Evolutionary conservation across 768 basidiomycete species (phyloP), one percentile per base, ranked within the genome.

Genomic region (Boletus reticulatus): DNA sequence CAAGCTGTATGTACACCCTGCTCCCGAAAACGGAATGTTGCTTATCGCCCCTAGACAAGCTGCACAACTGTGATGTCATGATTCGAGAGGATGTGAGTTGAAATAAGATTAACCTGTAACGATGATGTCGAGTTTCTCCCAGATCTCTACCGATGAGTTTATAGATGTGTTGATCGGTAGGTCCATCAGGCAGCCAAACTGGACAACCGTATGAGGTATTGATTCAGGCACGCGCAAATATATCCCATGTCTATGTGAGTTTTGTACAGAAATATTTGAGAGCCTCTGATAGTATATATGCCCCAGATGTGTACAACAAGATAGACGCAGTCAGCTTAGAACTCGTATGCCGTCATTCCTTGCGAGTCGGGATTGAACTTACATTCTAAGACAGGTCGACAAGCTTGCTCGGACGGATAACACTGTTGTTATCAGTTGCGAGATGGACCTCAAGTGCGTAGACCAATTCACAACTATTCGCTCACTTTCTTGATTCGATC

Each of bases 51-150:
- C 6, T 58, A 92, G 90, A 93, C 70, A 94, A 92, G 72, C 73
- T 94, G 29, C 92, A 93, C 67, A 92, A 96, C 65, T 96, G 94
- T 67, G 96, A 99, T 72, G 88, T 98, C 10, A 96, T 98, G 94
- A 93, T 99, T 63, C 82, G 97, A 67, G 95, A 99, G 78, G 96
- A 99, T 73, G 94, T 97, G 63, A 62, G 72, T 37, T 31, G 39
- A 34, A 36, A 42, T 34, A 50, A 36, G 49, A 50, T 31, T 44
- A 17, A 43, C 52, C 57, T 47, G 41, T 54, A 19, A 57, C 37
- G 38, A 43, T 54, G 1, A 56, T 50, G 3, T 31, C 48, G 49
- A 47, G 31, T 55, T 46, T 1, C n/a, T 55, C 48, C 19, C 59
- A 96, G 94, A 94, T 97, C 55, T 90, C 92, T 9, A 89, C 88